Base-by-base conservation (phyloP, 768 basidiomycete genomes). In the Suillus paluster region DNA sequence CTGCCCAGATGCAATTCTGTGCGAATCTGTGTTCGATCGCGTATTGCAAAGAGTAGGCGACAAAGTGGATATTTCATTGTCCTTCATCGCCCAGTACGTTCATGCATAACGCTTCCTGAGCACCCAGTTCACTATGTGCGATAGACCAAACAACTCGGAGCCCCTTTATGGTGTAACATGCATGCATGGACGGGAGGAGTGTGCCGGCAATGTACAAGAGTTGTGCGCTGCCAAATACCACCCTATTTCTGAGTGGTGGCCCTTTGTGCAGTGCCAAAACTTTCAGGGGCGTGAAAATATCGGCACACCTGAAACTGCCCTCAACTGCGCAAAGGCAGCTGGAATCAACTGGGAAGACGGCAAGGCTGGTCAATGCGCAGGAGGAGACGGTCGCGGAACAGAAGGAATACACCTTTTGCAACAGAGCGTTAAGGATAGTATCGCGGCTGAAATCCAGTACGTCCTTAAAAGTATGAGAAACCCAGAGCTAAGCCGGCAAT, bases 121-220 rank as follows among this genome's bases (percentile, higher is more conserved):
- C n/a, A 57, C 46, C 55, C 15, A 48, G 60, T 63, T 70, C 57
- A 68, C 59, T 30, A 33, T 55, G 46, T 49, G 17, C 49, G n/a
- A 63, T 66, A 94, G 92, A 59, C 68, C 85, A 30, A 85, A 94
- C 70, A 61, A 79, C n/a, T 82, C 84, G 7, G 87, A 91, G 30
- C 76, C 84, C n/a, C 78, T 80, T 53, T 93, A 89, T 70, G 94
- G 94, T n/a, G 85, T 91, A 34, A 83, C 77, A 38, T 97, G 95
- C 76, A 82, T 83, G 80, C 95, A 97, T 70, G 95, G 94, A 19
- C 77, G 78, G 5, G 74, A 82, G 57, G 95, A 98, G 75, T 97
- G 95, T 69, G 86, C 86, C 15, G 95, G 92, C 46, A 95, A 97
- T 77, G 86, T 94, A 19, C 91, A 97, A 62, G 88, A 97, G 71